These are phyloP conservation scores for Amanita muscaria DNA, from an alignment of 768 basidiomycete genomes.

Conservation along the genomic window DNA sequence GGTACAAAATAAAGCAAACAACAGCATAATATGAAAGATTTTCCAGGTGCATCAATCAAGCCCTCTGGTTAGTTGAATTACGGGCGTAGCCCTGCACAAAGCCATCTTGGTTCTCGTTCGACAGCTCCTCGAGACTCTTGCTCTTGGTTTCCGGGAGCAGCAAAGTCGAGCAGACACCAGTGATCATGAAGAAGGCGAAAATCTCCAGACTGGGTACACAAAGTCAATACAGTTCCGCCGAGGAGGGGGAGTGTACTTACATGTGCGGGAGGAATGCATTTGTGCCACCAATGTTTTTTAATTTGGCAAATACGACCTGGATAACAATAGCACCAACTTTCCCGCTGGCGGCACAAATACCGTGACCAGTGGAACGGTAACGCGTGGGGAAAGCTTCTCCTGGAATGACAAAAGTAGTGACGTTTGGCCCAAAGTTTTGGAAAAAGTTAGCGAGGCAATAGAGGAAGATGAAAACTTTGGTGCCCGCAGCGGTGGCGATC, in stretches of 20 bases:
- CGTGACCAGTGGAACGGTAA: slow-evolving; percentile 78
- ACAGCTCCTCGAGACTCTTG: slow-evolving; percentile 58
- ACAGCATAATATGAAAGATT: no score
- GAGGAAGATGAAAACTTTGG: slow-evolving; percentile 65
- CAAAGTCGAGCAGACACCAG: slow-evolving; percentile 73
- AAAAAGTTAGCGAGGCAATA: slow-evolving; percentile 85
- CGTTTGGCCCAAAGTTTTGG: slow-evolving; percentile 83
- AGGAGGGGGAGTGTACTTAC: slow-evolving; percentile 29
- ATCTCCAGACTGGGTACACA: slow-evolving; percentile 49
- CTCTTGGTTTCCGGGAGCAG: slow-evolving; percentile 75
- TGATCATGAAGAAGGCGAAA: slow-evolving; percentile 82
- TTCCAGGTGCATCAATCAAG: no score
- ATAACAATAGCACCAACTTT: slow-evolving; percentile 80
- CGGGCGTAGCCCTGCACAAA: slow-evolving; percentile 34
- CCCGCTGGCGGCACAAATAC: slow-evolving; percentile 76
- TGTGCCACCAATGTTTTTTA: slow-evolving; percentile 63
- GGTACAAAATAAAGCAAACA: no score
- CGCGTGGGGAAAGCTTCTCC: slow-evolving; percentile 85
- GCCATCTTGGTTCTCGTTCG: slow-evolving; percentile 57
- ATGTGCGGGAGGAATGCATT: slow-evolving; percentile 59
- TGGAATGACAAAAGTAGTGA: slow-evolving; percentile 73
- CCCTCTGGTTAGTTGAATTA: no score
- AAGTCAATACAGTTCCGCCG: background rate
- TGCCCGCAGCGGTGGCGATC: slow-evolving; percentile 30
- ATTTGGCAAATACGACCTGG: slow-evolving; percentile 64